Percentiles rank a stretch among this genome's conserved stretches.
Evolutionary conservation across 139 green algal species (phyloP).

Genomic region (Coccomyxa sp.): DNA sequence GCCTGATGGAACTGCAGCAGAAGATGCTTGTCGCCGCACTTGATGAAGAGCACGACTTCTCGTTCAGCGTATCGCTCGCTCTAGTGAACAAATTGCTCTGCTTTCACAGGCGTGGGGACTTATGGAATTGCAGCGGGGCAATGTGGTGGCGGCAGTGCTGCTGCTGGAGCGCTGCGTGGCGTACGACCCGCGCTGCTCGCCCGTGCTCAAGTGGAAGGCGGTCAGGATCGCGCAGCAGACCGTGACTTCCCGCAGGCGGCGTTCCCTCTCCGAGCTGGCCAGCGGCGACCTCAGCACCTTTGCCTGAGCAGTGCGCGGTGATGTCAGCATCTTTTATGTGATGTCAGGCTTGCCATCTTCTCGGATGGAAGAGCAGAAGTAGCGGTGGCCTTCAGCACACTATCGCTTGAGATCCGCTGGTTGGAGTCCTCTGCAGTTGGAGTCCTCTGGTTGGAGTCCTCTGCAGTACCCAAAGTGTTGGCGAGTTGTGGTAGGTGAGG

Average conservation of each 20-base stretch:
- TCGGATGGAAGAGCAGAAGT: no score
- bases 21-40: not conserved
- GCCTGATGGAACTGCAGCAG: not conserved
- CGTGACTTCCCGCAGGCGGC: not conserved
- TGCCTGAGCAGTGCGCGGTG: no score
- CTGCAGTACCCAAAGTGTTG: no score
- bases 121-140: slow-evolving; percentile 73
- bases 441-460: no score
- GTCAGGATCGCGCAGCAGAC: slow-evolving; percentile 14
- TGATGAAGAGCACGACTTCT: not conserved
- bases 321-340: no score
- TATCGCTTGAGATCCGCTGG: no score
- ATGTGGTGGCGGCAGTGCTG: slow-evolving; percentile 55
- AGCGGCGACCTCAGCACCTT: no score
- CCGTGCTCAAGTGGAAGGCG: slow-evolving; percentile 46
- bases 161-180: slow-evolving; percentile 54
- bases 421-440: no score
- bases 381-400: no score
- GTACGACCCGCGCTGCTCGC: slow-evolving; percentile 32
- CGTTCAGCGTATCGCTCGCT: not conserved
- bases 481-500: no score
- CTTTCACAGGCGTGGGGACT: slow-evolving; percentile 65
- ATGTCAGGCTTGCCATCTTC: no score
- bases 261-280: no score
- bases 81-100: not conserved